Conservation (phyloP, 2,329 filamentous ascomycete species). For the Scleromitrula shiraiana region DNA sequence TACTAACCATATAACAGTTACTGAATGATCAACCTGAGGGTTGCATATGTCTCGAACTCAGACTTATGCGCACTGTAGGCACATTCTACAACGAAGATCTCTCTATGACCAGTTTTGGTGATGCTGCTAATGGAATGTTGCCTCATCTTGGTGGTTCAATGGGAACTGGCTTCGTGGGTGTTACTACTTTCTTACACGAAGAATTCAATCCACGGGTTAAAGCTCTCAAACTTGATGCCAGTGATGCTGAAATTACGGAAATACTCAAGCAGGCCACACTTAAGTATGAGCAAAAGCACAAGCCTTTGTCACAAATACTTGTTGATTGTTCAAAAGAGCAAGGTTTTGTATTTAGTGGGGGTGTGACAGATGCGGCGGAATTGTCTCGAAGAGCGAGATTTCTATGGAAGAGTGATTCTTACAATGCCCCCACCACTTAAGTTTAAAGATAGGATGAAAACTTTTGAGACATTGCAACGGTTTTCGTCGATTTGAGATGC, state of each 20-base stretch:
- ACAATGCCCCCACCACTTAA: neutral
- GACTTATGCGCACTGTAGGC: slow-evolving; percentile 2
- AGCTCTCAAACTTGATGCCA: slow-evolving; percentile 6
- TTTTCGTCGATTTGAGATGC: too few relatives aligned
- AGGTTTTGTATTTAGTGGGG: slow-evolving; percentile 9
- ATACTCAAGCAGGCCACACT: slow-evolving; percentile 4
- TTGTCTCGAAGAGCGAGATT: slow-evolving; percentile 9
- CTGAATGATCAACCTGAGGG: slow-evolving; percentile 6
- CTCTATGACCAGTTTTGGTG: slow-evolving; percentile 12
- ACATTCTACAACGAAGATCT: slow-evolving; percentile 8
- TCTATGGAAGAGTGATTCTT: slow-evolving; percentile 10
- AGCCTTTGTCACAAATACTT: slow-evolving; percentile 10
- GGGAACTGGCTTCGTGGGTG: slow-evolving; percentile 11
- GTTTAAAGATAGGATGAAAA: slow-evolving; percentile 1
- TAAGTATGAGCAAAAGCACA: slow-evolving; percentile 10
- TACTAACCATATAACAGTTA: slow-evolving; percentile 2
- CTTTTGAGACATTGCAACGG: too few relatives aligned
- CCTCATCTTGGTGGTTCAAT: slow-evolving; percentile 13
- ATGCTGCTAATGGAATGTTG: slow-evolving; percentile 12
- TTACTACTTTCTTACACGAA: slow-evolving; percentile 11
- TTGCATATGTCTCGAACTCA: slow-evolving; percentile 10
- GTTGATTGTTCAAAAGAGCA: slow-evolving; percentile 12
- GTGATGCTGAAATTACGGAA: slow-evolving; percentile 9
- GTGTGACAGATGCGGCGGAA: slow-evolving; percentile 7
- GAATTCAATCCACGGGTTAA: slow-evolving; percentile 10